Conservation (phyloP, 164 flowering plant genomes). For the Vitis cinerea region DNA sequence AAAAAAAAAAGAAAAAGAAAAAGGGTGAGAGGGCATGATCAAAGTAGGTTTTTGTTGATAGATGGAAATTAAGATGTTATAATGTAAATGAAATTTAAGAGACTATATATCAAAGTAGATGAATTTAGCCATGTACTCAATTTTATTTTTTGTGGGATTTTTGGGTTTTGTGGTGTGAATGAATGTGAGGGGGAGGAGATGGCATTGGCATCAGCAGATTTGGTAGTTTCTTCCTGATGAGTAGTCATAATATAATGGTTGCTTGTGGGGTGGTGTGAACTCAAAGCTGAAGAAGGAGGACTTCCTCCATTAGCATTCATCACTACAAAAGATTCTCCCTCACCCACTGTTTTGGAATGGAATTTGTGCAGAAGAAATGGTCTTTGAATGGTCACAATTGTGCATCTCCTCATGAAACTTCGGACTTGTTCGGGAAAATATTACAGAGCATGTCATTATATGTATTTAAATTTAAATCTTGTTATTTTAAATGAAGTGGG, state of each 20-base stretch:
- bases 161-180: not conserved
- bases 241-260: slow-evolving; percentile 28
- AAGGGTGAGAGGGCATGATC: not conserved
- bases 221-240: slow-evolving; percentile 10
- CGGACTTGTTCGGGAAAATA: no score
- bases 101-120: no score
- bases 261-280: slow-evolving; percentile 11
- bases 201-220: slow-evolving; percentile 16
- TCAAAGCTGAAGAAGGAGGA: slow-evolving; percentile 21
- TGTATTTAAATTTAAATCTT: no score
- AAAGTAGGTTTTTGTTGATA: not conserved
- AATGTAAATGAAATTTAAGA: no score
- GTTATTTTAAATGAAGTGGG: no score
- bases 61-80: no score
- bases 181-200: not conserved
- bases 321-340: slow-evolving; percentile 21
- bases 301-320: slow-evolving; percentile 8
- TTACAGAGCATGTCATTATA: no score
- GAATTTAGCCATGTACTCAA: no score
- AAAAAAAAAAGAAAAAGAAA: not conserved
- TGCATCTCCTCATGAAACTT: no score
- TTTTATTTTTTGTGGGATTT: not conserved
- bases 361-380: not conserved
- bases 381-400: not conserved
- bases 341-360: not conserved